phyloP scores from a whole-genome alignment of 768 basidiomycete genomes.

The Aureoboletus auriporus region DNA sequence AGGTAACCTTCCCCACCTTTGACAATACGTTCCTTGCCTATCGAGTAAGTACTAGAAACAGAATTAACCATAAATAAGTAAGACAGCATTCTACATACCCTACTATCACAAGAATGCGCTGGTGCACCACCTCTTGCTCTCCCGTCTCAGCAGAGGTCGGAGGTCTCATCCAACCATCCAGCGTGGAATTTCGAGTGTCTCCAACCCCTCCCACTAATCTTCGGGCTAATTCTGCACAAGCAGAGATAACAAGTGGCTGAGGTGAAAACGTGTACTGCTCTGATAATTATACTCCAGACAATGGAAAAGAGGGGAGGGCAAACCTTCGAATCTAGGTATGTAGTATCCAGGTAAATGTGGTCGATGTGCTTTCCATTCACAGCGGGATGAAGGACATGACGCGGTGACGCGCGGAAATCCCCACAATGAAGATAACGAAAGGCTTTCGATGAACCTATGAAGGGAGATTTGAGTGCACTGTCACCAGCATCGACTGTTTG shows the following conservation, averaged over 20 bases:
- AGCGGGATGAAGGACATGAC: constrained; percentile 80
- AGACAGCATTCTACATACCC: constrained; percentile 46
- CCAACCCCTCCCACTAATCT: constrained; percentile 45
- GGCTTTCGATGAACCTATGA: constrained; percentile 60
- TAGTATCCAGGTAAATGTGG: constrained; percentile 91
- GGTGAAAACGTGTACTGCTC: constrained; percentile 88
- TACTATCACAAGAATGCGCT: constrained; percentile 57
- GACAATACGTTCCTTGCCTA: constrained; percentile 96
- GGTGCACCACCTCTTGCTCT: constrained; percentile 36
- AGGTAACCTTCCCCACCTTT: constrained; percentile 55
- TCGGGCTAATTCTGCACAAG: constrained; percentile 81
- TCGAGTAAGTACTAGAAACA: constrained; percentile 80
- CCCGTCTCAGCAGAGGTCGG: constrained; percentile 15
- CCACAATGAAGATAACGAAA: constrained; percentile 97
- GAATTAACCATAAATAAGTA: neutral
- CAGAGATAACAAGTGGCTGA: constrained; percentile 89
- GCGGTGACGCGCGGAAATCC: constrained; percentile 87
- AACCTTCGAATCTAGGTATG: constrained; percentile 86
- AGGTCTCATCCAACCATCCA: constrained; percentile 51
- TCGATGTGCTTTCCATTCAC: constrained; percentile 81
- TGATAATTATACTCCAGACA: constrained; percentile 2
- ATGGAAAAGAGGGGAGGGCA: neutral
- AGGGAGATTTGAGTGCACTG: constrained; percentile 65
- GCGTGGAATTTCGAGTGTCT: constrained; percentile 31
- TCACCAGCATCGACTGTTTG: constrained; percentile 91